Base-by-base conservation (phyloP, 805 yeast genomes). In the Hanseniaspora vineae region DNA sequence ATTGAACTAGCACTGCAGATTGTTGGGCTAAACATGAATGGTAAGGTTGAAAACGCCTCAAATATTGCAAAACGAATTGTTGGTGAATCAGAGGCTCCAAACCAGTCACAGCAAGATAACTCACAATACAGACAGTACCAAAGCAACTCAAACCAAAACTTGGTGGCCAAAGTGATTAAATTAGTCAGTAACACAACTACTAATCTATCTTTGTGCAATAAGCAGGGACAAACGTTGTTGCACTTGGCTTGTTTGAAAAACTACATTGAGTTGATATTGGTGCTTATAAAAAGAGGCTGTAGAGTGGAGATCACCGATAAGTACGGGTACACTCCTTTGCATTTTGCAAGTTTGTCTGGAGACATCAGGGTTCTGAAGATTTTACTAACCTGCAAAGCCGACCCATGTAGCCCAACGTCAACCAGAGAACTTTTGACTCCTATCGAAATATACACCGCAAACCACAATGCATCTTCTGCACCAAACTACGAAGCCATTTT, bases 21-120 rank as follows among this genome's bases (percentile, higher is more conserved):
- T 56, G 96, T 92, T 39, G 98, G 98, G 1, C 71, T 89, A 65
- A 90, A 90, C 66, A 88, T 90, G 96, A 89, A 87, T 59, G 98
- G 97, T 50, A 81, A 82, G 58, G 69, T 92, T 49, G 97, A 92
- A 60, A 97, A 90, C 64, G 97, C 97, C 1, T 78, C 85, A 55
- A 88, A 87, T 59, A 85, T 92, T 56, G 97, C 97, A 1, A 82
- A 83, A 62, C 72, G 95, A 53, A 87, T 92, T 54, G 88, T 90
- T 47, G 94, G 58, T 40, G 62, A 61, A 2, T 19, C 44, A 3
- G 55, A 42, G 15, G n/a, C 35, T 15, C 13, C 23, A 10, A 13
- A 13, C 35, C 15, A 40, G 40, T 33, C 20, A 40, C 35, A 37
- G 45, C 13, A 32, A 47, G 29, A 42, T 35, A 42, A 20, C 48